Evolutionary conservation across 805 yeast genomes (phyloP), one percentile per base, ranked within the genome.

Genomic region (Debaryomyces prosopidis): DNA sequence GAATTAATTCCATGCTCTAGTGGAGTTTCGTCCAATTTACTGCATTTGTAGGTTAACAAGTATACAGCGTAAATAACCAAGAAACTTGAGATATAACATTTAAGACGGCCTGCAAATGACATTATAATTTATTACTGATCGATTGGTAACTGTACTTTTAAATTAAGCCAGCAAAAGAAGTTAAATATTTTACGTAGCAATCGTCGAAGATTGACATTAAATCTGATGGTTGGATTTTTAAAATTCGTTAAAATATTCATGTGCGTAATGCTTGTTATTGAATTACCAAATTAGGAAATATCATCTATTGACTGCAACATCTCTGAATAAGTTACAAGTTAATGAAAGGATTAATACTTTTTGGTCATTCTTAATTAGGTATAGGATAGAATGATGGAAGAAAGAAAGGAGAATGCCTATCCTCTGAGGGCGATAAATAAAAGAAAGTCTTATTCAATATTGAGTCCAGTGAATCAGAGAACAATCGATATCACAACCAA

Each of bases 21-120:
- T 5, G 62, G 50, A 10, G 62, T 39, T 53, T 62, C 64, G 37
- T 60, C 51, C 50, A 64, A 57, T 28, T 59, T 48, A 38, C 57
- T 61, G 55, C 77, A 73, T 56, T 72, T 72, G 61, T 69, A 71
- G 28, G 63, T 55, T 53, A 57, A 59, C 50, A 73, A 68, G 60
- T 73, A 73, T 33, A 63, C 49, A 28, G 64, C 51, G 54, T 73
- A 73, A 38, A 68, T 50, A 26, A 63, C 55, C 36, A 67, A 43
- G 40, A 63, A 48, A 27, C 65, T 49, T 39, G 60, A 44, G 33
- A 63, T 31, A 40, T 56, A 51, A 40, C 43, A 35, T 38, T 39
- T 47, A 28, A 43, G 19, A 28, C 39, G 42, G 35, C 49, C 41
- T 14, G 30, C 30, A 20, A 36, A 36, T 19, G 30, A 18, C 40